phyloP scores from a whole-genome alignment of 2,329 filamentous ascomycete species.

The Epichloe coenophiala region DNA sequence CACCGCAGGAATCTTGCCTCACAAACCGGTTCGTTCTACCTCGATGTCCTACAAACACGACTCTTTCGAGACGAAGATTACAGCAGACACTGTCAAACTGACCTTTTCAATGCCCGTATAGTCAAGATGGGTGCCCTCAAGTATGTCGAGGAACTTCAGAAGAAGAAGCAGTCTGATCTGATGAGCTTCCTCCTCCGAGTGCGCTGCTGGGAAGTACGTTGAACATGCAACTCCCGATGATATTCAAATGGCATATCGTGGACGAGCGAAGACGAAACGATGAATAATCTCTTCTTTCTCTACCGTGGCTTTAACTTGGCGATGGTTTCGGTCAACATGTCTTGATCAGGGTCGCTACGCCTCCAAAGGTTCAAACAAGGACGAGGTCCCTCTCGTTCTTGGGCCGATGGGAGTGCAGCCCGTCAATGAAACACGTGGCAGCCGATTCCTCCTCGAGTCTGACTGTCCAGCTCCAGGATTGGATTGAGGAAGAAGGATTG shows the following conservation, averaged over 20 bases:
- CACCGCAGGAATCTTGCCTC: constrained; percentile 21
- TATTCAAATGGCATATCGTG: constrained; percentile 18
- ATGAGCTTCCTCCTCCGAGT: constrained; percentile 99
- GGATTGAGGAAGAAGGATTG: neutral
- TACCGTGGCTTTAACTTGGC: neutral
- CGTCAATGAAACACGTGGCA: too few species aligned
- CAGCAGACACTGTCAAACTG: neutral
- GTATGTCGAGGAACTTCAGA: constrained; percentile 99
- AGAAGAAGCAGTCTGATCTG: constrained; percentile 99
- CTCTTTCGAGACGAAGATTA: neutral
- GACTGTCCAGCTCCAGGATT: too few species aligned
- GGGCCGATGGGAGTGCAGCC: too few species aligned
- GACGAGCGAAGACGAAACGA: constrained; percentile 16
- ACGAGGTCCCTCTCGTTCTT: too few species aligned
- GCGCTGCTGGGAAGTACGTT: constrained; percentile 98
- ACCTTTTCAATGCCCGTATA: constrained; percentile 14
- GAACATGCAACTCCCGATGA: constrained; percentile 22
- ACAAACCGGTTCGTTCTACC: constrained; percentile 22
- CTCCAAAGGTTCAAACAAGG: too few species aligned
- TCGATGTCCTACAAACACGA: neutral
- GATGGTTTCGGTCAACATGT: neutral
- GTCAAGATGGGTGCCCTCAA: constrained; percentile 98
- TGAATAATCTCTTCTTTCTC: constrained; percentile 5
- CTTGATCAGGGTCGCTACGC: neutral
- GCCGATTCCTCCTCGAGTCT: neutral